Conservation (phyloP, 192 early-diverging fungal genomes). For the Lunasporangiospora selenospora region DNA sequence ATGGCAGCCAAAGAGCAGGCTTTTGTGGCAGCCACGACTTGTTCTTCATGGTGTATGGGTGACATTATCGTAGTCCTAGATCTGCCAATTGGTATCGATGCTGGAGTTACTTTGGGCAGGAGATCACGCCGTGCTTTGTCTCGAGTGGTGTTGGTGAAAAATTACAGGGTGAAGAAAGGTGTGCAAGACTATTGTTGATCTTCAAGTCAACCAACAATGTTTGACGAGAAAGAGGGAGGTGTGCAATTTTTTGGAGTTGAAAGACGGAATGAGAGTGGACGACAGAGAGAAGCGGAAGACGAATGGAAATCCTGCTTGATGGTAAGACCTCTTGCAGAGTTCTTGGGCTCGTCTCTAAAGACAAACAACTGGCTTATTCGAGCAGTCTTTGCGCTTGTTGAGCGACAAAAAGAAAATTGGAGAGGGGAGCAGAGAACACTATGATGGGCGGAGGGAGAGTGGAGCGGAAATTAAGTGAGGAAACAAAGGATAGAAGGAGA, state of each 20-base stretch:
- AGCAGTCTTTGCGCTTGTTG: neutral
- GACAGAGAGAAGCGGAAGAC: neutral
- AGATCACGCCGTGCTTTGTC: constrained; percentile 5
- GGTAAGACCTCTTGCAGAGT: neutral
- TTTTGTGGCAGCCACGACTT: too few relatives aligned
- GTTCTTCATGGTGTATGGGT: neutral
- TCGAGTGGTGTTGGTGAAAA: neutral
- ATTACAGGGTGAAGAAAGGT: neutral
- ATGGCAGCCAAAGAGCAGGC: too few relatives aligned
- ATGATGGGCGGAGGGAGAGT: too few relatives aligned
- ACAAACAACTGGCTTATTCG: neutral
- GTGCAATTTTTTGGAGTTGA: neutral
- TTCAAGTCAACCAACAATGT: neutral
- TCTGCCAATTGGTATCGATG: constrained; percentile 13
- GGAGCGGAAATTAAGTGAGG: too few relatives aligned
- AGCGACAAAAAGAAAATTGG: too few relatives aligned
- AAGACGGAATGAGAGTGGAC: neutral
- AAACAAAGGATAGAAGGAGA: neutral
- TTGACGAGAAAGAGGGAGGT: too few relatives aligned
- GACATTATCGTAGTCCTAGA: neutral
- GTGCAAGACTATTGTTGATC: neutral
- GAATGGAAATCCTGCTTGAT: neutral
- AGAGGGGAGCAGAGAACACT: too few relatives aligned
- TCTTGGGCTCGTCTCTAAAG: neutral
- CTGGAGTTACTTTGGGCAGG: constrained; percentile 3